These are phyloP conservation scores for Penicillium taxi DNA, from an alignment of 495 filamentous ascomycete species.

Conservation along the genomic window DNA sequence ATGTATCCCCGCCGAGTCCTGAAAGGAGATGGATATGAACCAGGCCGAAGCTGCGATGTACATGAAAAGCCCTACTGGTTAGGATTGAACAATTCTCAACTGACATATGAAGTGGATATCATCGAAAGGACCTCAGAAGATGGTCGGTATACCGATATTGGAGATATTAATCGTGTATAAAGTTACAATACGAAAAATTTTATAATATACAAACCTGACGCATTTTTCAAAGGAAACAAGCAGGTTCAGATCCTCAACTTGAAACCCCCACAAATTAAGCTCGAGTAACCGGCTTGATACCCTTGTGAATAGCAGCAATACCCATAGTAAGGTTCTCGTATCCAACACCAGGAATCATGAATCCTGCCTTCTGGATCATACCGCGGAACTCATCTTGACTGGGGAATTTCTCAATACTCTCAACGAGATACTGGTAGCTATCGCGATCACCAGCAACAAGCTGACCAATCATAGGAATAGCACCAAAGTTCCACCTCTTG, in stretches of 20 bases:
- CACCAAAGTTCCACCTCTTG: conserved; percentile 90
- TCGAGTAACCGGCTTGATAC: conserved; percentile 67
- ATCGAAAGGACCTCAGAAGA: too few species aligned
- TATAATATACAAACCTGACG: conserved; percentile 9
- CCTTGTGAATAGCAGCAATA: conserved; percentile 93
- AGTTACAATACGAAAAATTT: neutral
- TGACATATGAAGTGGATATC: too few species aligned
- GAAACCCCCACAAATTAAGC: conserved; percentile 9
- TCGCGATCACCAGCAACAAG: conserved; percentile 88
- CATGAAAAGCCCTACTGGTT: too few species aligned
- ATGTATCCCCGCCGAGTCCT: too few species aligned
- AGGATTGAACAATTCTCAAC: too few species aligned
- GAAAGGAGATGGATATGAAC: too few species aligned
- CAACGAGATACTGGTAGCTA: conserved; percentile 96
- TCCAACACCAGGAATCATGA: conserved; percentile 70
- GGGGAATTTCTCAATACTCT: conserved; percentile 94
- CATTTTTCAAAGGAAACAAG: neutral
- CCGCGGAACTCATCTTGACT: conserved; percentile 71
- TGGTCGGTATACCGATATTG: too few species aligned
- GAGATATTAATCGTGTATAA: too few species aligned
- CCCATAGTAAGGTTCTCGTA: conserved; percentile 86
- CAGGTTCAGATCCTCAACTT: neutral
- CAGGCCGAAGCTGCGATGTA: too few species aligned
- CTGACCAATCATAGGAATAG: conserved; percentile 92
- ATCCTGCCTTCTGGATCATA: conserved; percentile 87